Percentiles rank a stretch among this genome's conserved stretches.
These are phyloP conservation scores for Fusarium transvaalense DNA, from an alignment of 2,329 filamentous ascomycete species.

Conservation along the genomic window DNA sequence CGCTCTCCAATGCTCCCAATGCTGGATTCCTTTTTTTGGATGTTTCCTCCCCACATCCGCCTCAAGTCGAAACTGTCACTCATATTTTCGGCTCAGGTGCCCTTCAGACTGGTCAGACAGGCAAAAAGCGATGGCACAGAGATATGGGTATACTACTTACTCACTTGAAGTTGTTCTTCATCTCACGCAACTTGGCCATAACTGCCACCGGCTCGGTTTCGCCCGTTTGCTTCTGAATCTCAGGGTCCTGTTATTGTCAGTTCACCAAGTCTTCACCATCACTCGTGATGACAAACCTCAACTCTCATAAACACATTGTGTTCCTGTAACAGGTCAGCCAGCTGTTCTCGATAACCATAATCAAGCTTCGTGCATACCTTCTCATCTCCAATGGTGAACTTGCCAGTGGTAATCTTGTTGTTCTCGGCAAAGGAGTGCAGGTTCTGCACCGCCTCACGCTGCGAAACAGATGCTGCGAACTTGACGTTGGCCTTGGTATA, in stretches of 20 bases:
- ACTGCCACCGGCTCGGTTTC: slow-evolving; percentile 84
- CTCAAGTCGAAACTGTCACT: background rate
- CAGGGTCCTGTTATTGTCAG: slow-evolving; percentile 71
- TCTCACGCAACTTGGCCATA: slow-evolving; percentile 86
- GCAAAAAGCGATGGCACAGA: background rate
- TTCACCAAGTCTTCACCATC: background rate
- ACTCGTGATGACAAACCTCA: slow-evolving; percentile 65
- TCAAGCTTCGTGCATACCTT: slow-evolving; percentile 70
- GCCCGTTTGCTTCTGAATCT: slow-evolving; percentile 85
- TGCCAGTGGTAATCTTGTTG: slow-evolving; percentile 91
- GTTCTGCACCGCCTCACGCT: slow-evolving; percentile 80
- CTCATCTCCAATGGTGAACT: slow-evolving; percentile 97
- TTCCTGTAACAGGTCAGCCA: slow-evolving; percentile 64
- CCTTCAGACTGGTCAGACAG: slow-evolving; percentile 25
- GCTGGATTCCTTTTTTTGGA: background rate
- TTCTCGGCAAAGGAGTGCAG: slow-evolving; percentile 80
- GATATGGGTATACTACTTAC: slow-evolving; percentile 54
- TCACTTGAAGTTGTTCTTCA: slow-evolving; percentile 86
- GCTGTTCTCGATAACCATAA: background rate
- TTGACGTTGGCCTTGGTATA: slow-evolving; percentile 98
- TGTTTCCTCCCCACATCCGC: background rate
- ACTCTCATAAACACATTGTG: slow-evolving; percentile 98
- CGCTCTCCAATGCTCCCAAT: slow-evolving; percentile 4
- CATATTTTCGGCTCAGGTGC: slow-evolving; percentile 52
- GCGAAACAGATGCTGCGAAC: slow-evolving; percentile 82